Base-by-base conservation (phyloP, 176 grass and related monocot genomes). In the Paspalum notatum region DNA sequence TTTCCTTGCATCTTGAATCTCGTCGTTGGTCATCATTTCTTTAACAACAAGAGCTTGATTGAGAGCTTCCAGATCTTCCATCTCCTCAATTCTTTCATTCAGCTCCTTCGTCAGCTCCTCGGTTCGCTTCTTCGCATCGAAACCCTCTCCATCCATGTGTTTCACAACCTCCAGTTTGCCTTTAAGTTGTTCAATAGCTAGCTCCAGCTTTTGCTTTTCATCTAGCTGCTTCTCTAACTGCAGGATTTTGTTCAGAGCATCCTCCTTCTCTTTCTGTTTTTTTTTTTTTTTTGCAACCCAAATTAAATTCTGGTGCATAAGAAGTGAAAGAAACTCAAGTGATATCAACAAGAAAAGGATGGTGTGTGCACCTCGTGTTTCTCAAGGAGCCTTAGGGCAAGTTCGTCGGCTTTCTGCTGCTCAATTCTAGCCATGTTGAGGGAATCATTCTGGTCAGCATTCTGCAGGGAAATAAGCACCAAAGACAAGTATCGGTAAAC, bases 371-470 rank as follows among this genome's bases (percentile, higher is more conserved):
- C 87, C 86, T 84, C 75, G 12, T 89, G 87, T 70, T 89, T 89
- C 76, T 80, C 76, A 63, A 89, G 81, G 80, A 84, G 87, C 77
- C 3, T 7, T 47, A 74, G 69, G 44, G 68, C 62, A 24, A 38
- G 41, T 61, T 84, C 62, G 80, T 84, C 71, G 14, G 81, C 62
- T 61, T 62, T 89, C 22, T 88, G n/a, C 54, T 88, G 86, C 83
- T 86, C 83, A 22, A 90, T 79, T 83, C 43, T 83, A 51, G 83
- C 88, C 87, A 81, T 89, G 70, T 85, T 59, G 16, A 85, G 69
- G 56, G 71, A 89, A 61, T 84, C 56, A 15, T 75, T 89, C 76
- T 81, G 63, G 8, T 53, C 77, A 76, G 78, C 47, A 46, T 84
- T 84, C 87, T 89, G 81, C 62, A 80, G 4, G 38, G 58, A 55